Evolutionary conservation across 257 asterid species (phyloP), one percentile per base, ranked within the genome.

Genomic region (Solanum lycopersicoides): DNA sequence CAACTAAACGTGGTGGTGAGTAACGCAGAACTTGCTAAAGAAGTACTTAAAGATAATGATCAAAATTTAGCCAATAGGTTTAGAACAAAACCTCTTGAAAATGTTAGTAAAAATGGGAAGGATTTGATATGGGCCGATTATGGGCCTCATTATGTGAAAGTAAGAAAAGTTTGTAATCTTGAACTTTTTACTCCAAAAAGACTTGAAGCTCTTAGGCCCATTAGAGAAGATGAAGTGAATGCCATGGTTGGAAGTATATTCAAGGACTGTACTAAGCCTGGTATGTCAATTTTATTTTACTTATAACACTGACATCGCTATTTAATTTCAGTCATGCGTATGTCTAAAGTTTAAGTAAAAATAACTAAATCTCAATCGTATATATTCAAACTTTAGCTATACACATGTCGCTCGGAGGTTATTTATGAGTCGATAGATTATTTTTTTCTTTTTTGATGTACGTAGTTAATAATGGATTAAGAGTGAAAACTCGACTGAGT

Each of bases 41-140:
- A 89, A 84, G 91, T 90, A 9, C 88, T 90, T 6, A 90, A 90
- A 65, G 92, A 90, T 37, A 90, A 90, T 68, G 92, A 90, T 14
- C 92, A 90, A 66, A 88, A 76, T 30, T 69, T 90, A 35, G 92
- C 92, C 9, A 89, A 89, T 50, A 86, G 92, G 89, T 89, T 85
- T 75, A 53, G 92, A 65, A 90, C 83, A 21, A 73, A 86, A 4
- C 65, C 88, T 3, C 77, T 89, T 34, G 89, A 89, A 4, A 94
- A 90, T 87, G 89, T 94, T 87, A 95, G 98, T 89, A 93, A 92
- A 88, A 91, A 93, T 82, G 98, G 98, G 7, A 91, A 89, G 92
- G 99, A 95, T 68, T 89, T 96, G 88, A 95, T 96, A 32, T 96
- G 99, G 99, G 92, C 99, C 5, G 99, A 95, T 77, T 96, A 96